Base-by-base conservation (phyloP, 2,329 filamentous ascomycete species). In the Fusarium sp. region DNA sequence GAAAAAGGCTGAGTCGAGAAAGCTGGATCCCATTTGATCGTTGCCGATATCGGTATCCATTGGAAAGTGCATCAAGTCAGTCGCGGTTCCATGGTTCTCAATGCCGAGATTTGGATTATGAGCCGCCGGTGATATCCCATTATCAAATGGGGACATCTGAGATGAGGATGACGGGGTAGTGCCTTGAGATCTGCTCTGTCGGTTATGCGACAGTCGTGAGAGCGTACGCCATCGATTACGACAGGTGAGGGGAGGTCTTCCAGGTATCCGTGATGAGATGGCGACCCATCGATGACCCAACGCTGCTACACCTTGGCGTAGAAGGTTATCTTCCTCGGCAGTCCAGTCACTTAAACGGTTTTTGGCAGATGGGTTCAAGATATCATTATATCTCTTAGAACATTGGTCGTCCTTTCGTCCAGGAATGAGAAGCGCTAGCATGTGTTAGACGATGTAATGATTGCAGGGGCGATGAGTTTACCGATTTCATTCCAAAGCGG, bases 401-500 rank as follows among this genome's bases (percentile, higher is more conserved):
- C 78, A 80, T 40, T 79, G 78, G 43, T 79, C 78, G 28, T 80
- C 78, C 47, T 80, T 80, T 42, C 78, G 69, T 18, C 78, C 78
- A 2, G 78, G 78, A 28, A 80, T 80, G 8, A 80, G 67, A 33
- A 64, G 53, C 3, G 77, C 77, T 76, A n/a, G 5, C 4, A 1
- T 6, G 9, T 5, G 43, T 60, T 50, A 69, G 33, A 59, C 37
- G 5, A 44, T 28, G 8, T 11, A 5, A 8, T 13, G 5, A 28
- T 13, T 9, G 6, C 1, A 33, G 12, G 7, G 49, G 10, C 37
- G 15, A 44, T 6, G 19, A 18, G 6, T 54, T 64, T 64, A 75
- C 74, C 70, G 63, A 79, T 79, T 21, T 79, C 76, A 59, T 76
- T 70, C 78, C 78, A 79, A 6, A 75, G 53, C 2, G 77, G 77